Evolutionary conservation across 345 rosid species (phyloP).

Genomic region (Citrus unshiu): DNA sequence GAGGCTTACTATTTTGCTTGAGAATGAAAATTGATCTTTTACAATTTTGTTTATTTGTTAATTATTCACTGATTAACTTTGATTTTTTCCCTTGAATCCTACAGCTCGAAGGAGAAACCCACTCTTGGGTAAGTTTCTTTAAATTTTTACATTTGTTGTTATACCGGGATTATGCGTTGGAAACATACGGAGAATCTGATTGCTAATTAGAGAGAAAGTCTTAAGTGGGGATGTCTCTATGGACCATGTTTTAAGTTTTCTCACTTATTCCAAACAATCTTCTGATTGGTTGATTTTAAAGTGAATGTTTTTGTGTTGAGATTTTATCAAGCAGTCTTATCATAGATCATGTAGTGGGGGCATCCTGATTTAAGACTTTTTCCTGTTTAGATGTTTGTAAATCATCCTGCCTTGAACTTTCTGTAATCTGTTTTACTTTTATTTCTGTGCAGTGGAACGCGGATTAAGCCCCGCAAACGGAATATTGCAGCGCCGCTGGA

Average conservation of each 20-base stretch:
- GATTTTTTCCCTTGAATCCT: not conserved
- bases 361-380: not conserved
- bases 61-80: constrained; percentile 7
- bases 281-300: not conserved
- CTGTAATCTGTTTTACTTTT: not conserved
- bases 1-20: not conserved
- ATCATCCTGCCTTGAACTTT: not conserved
- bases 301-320: not conserved
- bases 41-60: not conserved
- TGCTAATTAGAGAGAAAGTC: not conserved
- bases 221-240: not conserved
- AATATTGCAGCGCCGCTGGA: constrained; percentile 94
- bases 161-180: not conserved
- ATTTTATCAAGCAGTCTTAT: too few relatives aligned
- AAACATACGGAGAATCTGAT: not conserved
- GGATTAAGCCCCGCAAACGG: constrained; percentile 99
- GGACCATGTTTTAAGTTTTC: not conserved
- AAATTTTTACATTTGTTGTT: not conserved
- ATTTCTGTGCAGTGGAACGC: constrained; percentile 73
- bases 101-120: constrained; percentile 96
- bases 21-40: not conserved
- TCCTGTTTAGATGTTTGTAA: not conserved
- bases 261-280: not conserved
- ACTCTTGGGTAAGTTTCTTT: constrained; percentile 67
- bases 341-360: not conserved